Conservation (phyloP, 768 basidiomycete genomes). For the Hydnum rufescens region DNA sequence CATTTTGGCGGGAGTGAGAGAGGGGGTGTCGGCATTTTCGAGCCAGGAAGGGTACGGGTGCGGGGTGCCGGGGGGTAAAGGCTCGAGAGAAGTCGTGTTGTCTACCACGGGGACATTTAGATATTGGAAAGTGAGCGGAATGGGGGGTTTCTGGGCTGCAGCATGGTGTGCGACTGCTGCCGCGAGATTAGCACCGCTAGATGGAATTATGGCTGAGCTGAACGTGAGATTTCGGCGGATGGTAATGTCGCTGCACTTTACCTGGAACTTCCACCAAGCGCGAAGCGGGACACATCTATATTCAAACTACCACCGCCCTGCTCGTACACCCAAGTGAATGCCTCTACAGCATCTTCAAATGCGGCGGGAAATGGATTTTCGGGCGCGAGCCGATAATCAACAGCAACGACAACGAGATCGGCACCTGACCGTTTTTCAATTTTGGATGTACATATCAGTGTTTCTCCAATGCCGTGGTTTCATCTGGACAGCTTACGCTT, state of each 20-base stretch:
- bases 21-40: constrained; percentile 35
- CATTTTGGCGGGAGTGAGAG: constrained; percentile 45
- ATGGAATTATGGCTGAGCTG: too few species aligned
- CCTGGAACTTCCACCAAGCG: constrained; percentile 48
- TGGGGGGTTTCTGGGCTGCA: constrained; percentile 25
- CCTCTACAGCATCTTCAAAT: constrained; percentile 47
- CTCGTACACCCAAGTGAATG: constrained; percentile 38
- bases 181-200: too few species aligned
- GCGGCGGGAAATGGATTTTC: constrained; percentile 54
- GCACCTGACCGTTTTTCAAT: constrained; percentile 27
- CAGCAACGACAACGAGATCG: constrained; percentile 39
- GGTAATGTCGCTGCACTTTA: too few species aligned
- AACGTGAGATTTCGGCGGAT: constrained; percentile 46
- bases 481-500: constrained; percentile 21
- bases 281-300: constrained; percentile 33
- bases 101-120: constrained; percentile 55
- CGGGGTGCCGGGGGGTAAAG: too few species aligned
- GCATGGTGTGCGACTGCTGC: too few species aligned
- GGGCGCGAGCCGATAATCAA: constrained; percentile 55
- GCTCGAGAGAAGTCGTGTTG: constrained; percentile 31
- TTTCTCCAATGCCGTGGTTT: neutral
- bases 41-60: constrained; percentile 37
- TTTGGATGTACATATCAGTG: neutral
- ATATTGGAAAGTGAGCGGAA: constrained; percentile 39
- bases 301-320: constrained; percentile 29